Conservation (phyloP, 2,329 filamentous ascomycete species). For the Phaeosphaeria sp. region DNA sequence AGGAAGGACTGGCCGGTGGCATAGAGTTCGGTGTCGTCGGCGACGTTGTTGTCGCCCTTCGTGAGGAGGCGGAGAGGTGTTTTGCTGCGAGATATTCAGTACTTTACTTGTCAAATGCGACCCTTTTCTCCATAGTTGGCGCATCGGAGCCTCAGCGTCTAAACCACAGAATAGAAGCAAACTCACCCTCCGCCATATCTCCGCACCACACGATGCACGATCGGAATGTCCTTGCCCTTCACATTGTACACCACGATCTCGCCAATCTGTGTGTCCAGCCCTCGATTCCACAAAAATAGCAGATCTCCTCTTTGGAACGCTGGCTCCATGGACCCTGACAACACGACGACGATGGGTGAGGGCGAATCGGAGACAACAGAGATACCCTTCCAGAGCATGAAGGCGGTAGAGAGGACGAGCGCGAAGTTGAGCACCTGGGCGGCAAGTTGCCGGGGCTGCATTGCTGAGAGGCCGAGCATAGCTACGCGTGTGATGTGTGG, state of each 20-base stretch:
- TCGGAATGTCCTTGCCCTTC: constrained; percentile 92
- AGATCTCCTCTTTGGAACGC: constrained; percentile 81
- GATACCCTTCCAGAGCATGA: constrained; percentile 91
- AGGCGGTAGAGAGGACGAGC: constrained; percentile 86
- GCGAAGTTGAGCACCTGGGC: constrained; percentile 89
- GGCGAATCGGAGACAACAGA: constrained; percentile 73
- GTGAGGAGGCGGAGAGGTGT: constrained; percentile 75
- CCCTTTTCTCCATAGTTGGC: background rate
- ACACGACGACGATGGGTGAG: constrained; percentile 79
- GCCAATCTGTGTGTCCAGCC: constrained; percentile 68
- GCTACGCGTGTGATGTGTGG: constrained; percentile 19
- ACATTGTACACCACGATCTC: constrained; percentile 86
- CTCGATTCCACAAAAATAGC: constrained; percentile 77
- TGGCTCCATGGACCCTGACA: constrained; percentile 84
- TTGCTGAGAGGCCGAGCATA: constrained; percentile 59
- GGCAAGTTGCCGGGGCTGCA: constrained; percentile 81
- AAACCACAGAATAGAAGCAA: constrained; percentile 1
- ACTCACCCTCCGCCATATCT: constrained; percentile 66
- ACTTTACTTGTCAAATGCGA: background rate
- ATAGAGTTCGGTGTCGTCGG: constrained; percentile 92
- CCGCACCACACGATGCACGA: constrained; percentile 91
- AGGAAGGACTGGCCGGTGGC: constrained; percentile 87
- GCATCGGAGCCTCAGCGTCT: too few relatives aligned
- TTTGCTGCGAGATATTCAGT: constrained; percentile 39
- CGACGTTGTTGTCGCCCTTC: constrained; percentile 95